phyloP scores from a whole-genome alignment of 176 grass and related monocot species.

The bread wheat (Triticum aestivum) region DNA sequence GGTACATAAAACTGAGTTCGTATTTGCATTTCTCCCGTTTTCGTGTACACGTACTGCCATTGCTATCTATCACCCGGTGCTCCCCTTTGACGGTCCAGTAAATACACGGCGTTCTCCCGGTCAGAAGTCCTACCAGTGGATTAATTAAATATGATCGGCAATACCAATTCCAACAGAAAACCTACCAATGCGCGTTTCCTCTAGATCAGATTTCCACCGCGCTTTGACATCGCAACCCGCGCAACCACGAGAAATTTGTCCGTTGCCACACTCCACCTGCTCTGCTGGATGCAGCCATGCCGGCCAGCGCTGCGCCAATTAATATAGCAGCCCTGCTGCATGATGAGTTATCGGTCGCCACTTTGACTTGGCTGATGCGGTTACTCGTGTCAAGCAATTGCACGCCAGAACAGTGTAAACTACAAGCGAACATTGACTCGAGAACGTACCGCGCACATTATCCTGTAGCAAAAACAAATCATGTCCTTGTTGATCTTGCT shows the following conservation, averaged over 20 bases:
- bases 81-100: not conserved
- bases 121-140: not conserved
- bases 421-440: not conserved
- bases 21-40: not conserved
- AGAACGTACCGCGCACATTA: not conserved
- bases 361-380: not conserved
- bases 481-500: not conserved
- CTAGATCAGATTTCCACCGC: not conserved
- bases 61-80: not conserved
- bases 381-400: not conserved
- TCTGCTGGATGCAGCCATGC: not conserved
- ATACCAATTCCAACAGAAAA: not conserved
- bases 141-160: not conserved
- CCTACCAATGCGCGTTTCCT: not conserved
- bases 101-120: not conserved
- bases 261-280: not conserved
- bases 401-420: not conserved
- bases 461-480: too few species aligned
- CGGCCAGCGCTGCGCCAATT: not conserved
- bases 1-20: not conserved
- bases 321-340: not conserved
- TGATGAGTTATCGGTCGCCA: not conserved
- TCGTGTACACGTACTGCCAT: not conserved
- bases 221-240: not conserved
- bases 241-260: not conserved